A percentile compares a stretch with the other conserved stretches of the same genome.
phyloP scores from a whole-genome alignment of 805 yeast genomes.

The Zygotorulaspora sp. region DNA sequence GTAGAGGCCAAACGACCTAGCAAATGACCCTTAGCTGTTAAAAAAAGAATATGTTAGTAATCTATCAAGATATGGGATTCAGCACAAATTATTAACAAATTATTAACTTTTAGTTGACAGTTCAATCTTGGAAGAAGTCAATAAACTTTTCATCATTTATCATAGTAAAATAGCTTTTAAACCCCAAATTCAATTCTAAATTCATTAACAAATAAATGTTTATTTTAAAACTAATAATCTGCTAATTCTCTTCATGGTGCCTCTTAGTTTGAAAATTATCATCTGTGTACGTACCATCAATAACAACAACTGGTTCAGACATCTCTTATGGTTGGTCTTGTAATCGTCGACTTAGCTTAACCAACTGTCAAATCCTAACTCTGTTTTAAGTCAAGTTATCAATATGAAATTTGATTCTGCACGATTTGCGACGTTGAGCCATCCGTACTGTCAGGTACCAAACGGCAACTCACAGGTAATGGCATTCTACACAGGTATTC shows the following conservation, averaged over 20 bases:
- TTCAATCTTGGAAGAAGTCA: too few species aligned
- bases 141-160: too few species aligned
- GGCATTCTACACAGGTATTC: too few species aligned
- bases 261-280: not conserved
- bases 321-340: constrained; percentile 35
- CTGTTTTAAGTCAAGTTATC: not conserved
- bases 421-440: constrained; percentile 3
- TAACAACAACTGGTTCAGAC: constrained; percentile 91
- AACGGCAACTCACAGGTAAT: too few species aligned
- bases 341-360: constrained; percentile 9
- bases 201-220: too few species aligned
- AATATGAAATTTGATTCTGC: constrained; percentile 1
- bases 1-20: constrained; percentile 99
- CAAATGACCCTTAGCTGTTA: constrained; percentile 90
- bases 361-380: not conserved
- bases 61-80: too few species aligned
- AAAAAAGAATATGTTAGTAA: constrained; percentile 14
- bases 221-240: too few species aligned
- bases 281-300: constrained; percentile 68
- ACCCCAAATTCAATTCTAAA: too few species aligned
- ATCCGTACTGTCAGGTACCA: not conserved
- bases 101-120: too few species aligned
- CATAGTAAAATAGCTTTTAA: too few species aligned
- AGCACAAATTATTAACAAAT: too few species aligned
- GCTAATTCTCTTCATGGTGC: not conserved